Evolutionary conservation across 495 filamentous ascomycete species (phyloP), one percentile per base, ranked within the genome.

Genomic region (Podospora conica): DNA sequence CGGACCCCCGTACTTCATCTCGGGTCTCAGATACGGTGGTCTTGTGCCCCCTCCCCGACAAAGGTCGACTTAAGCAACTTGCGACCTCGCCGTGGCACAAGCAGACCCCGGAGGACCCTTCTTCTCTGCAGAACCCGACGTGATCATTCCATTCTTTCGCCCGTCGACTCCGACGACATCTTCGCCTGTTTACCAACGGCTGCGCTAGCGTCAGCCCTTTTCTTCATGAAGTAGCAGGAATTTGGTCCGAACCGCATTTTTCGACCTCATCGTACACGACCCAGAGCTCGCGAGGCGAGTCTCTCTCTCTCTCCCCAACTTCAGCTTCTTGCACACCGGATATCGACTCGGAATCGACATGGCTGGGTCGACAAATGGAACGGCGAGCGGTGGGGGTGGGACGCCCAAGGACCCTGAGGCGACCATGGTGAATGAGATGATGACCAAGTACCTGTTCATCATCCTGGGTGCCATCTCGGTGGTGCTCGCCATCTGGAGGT

Each of bases 361-460:
- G 58, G 58, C 58, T 61, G 25, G 58, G 22, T 22, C 27, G 7
- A 29, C 65, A 61, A 66, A 66, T 18, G 53, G 54, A n/a, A 64
- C 64, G 24, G 68, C 65, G 8, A 55, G 55, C 2, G 65, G 40
- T 25, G 69, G 40, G 12, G 62, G 54, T 12, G 62, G 29, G 27
- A 69, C 61, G 20, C 59, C 55, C 40, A 68, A 70, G 40, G 40
- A 48, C 65, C 27, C 68, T 18, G 72, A 71, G 12, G 64, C 70
- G 3, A 60, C 63, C 22, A 71, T 77, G 63, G 78, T 81, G 27
- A 80, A 82, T 61, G 69, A 79, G 57, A 71, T 77, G 54, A 76
- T 86, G 18, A 76, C 78, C 11, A 69, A 79, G 64, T 84, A 84
- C 66, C 73, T 85, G 28, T 73, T 83, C 57, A 65, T 82, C 58